These are phyloP conservation scores for Coccomyxa sp. DNA, from an alignment of 139 green algal species.

Conservation along the genomic window DNA sequence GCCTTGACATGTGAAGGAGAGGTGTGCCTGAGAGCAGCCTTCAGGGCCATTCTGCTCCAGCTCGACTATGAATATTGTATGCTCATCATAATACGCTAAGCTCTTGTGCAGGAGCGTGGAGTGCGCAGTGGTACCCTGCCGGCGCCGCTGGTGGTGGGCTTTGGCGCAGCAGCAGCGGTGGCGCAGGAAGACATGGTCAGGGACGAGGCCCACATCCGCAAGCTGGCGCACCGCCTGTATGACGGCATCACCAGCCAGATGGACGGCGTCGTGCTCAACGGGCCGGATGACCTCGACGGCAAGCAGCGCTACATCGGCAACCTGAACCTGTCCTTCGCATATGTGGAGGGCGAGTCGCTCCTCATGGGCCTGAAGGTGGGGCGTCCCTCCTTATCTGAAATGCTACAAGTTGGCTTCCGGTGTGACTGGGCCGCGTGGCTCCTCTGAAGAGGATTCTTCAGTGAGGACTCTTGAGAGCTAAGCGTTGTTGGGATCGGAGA, in stretches of 20 bases:
- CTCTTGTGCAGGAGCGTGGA: slow-evolving; percentile 70
- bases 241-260: slow-evolving; percentile 73
- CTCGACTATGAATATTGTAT: too few relatives aligned
- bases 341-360: slow-evolving; percentile 95
- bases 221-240: slow-evolving; percentile 73
- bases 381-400: not conserved
- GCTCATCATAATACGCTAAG: too few relatives aligned
- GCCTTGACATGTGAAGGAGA: too few relatives aligned
- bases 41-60: too few relatives aligned
- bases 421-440: not conserved
- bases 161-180: slow-evolving; percentile 85
- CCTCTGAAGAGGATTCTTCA: not conserved
- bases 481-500: not conserved
- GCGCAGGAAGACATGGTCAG: slow-evolving; percentile 72
- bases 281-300: slow-evolving; percentile 8
- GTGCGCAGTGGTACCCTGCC: slow-evolving; percentile 83
- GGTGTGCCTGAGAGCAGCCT: too few relatives aligned
- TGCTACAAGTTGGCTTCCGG: not conserved
- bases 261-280: slow-evolving; percentile 74
- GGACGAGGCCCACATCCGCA: slow-evolving; percentile 19
- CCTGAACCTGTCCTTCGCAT: slow-evolving; percentile 96
- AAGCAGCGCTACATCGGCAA: slow-evolving; percentile 81
- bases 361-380: slow-evolving; percentile 97
- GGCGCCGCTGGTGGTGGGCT: slow-evolving; percentile 81
- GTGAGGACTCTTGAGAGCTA: not conserved